Conservation (phyloP, 331 rosid genomes). For the Rosa hybrid region DNA sequence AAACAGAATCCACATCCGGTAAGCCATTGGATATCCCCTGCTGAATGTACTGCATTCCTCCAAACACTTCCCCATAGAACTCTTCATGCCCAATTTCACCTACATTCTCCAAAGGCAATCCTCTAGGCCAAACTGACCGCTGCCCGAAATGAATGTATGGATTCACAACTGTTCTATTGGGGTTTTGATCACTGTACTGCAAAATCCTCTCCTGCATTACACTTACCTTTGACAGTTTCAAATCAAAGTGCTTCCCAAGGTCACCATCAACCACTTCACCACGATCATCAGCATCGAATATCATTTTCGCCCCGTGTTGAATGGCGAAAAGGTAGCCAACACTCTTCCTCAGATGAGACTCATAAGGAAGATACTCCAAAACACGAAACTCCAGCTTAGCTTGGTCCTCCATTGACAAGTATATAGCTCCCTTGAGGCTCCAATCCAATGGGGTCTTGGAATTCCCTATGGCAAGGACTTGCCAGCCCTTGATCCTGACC, state of each 20-base stretch:
- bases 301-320: slow-evolving; percentile 33
- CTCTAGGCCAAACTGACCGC: slow-evolving; percentile 39
- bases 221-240: slow-evolving; percentile 23
- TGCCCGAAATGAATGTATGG: slow-evolving; percentile 38
- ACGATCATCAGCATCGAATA: slow-evolving; percentile 32
- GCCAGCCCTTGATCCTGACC: slow-evolving; percentile 23
- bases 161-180: slow-evolving; percentile 32
- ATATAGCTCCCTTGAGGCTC: slow-evolving; percentile 32
- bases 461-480: slow-evolving; percentile 31
- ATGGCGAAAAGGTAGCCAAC: slow-evolving; percentile 34
- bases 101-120: slow-evolving; percentile 35
- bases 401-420: slow-evolving; percentile 30
- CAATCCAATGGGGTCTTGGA: slow-evolving; percentile 36
- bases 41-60: slow-evolving; percentile 46
- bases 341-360: slow-evolving; percentile 28
- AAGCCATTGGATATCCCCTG: slow-evolving; percentile 53
- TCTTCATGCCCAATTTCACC: slow-evolving; percentile 33
- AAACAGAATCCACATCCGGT: slow-evolving; percentile 53
- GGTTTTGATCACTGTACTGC: slow-evolving; percentile 24
- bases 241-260: slow-evolving; percentile 32
- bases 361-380: slow-evolving; percentile 37
- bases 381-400: slow-evolving; percentile 29
- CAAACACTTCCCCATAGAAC: slow-evolving; percentile 34
- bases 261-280: slow-evolving; percentile 27
- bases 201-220: slow-evolving; percentile 33